Percentiles rank a stretch among this genome's conserved stretches.
Evolutionary conservation across 2,329 filamentous ascomycete species (phyloP).

Genomic region (Beauveria scarabaeidicola): DNA sequence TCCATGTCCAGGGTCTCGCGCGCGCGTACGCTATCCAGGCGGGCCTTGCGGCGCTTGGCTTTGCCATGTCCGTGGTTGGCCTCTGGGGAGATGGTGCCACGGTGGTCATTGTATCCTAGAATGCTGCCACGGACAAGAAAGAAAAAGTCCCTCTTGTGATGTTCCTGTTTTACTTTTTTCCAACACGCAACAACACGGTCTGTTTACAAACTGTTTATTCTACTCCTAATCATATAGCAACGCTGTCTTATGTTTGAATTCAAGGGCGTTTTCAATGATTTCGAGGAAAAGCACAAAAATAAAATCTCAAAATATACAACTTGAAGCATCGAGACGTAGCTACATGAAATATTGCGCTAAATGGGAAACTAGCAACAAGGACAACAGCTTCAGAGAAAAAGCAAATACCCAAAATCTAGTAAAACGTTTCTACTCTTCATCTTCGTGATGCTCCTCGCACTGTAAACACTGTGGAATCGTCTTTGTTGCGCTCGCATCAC

Average conservation of each 20-base stretch:
- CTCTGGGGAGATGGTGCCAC: constrained; percentile 56
- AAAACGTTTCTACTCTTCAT: neutral
- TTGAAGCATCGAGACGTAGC: neutral
- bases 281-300: neutral
- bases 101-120: constrained; percentile 26
- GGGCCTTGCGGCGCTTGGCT: constrained; percentile 45
- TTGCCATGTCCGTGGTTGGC: constrained; percentile 53
- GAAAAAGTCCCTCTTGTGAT: neutral
- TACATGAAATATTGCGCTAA: neutral
- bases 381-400: neutral
- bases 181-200: neutral
- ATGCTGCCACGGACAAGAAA: neutral
- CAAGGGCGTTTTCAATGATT: neutral
- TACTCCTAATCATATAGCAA: constrained; percentile 4
- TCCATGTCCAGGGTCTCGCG: constrained; percentile 46
- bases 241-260: neutral
- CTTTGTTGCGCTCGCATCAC: constrained; percentile 13
- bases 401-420: neutral
- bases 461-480: neutral
- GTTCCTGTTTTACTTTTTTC: neutral
- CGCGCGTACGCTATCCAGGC: constrained; percentile 47
- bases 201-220: neutral
- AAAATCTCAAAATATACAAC: neutral
- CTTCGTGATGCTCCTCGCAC: neutral
- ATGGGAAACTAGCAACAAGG: neutral